Evolutionary conservation across 176 grass and related monocot genomes (phyloP), one percentile per base, ranked within the genome.

Genomic region (Cenchrus purpureus): DNA sequence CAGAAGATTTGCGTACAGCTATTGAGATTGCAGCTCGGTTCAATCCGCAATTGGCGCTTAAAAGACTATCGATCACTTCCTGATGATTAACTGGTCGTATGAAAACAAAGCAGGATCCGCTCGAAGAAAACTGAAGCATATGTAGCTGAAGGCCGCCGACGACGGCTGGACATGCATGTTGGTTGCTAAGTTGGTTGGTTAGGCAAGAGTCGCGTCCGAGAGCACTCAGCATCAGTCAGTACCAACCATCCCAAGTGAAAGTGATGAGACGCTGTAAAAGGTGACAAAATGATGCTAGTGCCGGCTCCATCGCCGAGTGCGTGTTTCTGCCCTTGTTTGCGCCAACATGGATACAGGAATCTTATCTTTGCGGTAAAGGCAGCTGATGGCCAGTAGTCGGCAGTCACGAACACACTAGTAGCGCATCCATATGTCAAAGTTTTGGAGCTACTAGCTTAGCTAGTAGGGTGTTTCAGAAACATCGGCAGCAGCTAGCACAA

Each of bases 291-390:
- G 65, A 42, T 68, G 32, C 65, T 42, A n/a, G 63, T 80, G 78
- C 65, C 69, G 52, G 1, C 1, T 17, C 43, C 50, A 71, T 46
- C 40, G 32, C 28, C 20, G 10, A 22, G 45, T 45, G 22, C 22
- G 22, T 25, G 19, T 58, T 43, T 71, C 28, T 31, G n/a, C 19
- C 7, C 12, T 57, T 15, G 37, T 81, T 43, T 81, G 50, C 79
- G 43, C 50, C 12, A 73, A 29, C 49, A 74, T 3, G 13, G 16
- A 8, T 71, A 48, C 7, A 55, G 29, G 15, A 70, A 52, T 44
- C n/a, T 82, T 82, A 73, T 73, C 54, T 83, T 32, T 34, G 67
- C 37, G 16, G 40, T 32, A 62, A 61, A 83, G 68, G 7, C 55
- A n/a, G 15, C 10, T 15, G 52, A 76, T 40, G 37, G 37, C 37